Conservation (phyloP, 179 eudicot species). For the Silene noctiflora region DNA sequence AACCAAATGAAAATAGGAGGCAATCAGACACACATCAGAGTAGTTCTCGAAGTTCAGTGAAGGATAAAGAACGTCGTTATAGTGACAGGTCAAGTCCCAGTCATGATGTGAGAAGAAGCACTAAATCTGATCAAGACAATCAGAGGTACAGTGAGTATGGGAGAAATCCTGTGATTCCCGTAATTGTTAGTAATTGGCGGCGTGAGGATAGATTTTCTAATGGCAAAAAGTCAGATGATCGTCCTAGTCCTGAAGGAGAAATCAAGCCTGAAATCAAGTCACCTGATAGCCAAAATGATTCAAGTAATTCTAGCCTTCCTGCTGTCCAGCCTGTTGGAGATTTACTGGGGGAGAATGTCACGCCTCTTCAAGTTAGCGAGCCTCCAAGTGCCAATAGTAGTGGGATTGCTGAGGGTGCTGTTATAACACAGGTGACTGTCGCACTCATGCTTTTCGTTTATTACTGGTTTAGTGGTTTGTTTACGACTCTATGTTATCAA, state of each 20-base stretch:
- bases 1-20: conserved; percentile 54
- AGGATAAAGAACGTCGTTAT: conserved; percentile 59
- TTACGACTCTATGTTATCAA: background rate
- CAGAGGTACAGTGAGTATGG: conserved; percentile 44
- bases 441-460: background rate
- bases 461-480: background rate
- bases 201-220: conserved; percentile 92
- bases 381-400: conserved; percentile 69
- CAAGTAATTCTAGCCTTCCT: conserved; percentile 57
- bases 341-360: conserved; percentile 70
- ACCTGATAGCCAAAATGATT: conserved; percentile 63
- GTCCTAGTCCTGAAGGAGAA: conserved; percentile 54
- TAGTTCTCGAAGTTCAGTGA: conserved; percentile 78
- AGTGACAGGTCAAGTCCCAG: conserved; percentile 68
- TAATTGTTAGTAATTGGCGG: conserved; percentile 78
- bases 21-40: conserved; percentile 47
- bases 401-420: conserved; percentile 45
- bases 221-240: conserved; percentile 62
- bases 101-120: conserved; percentile 57
- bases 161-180: conserved; percentile 51
- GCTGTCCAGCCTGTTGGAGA: conserved; percentile 80
- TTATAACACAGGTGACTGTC: conserved; percentile 51
- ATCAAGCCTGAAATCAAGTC: conserved; percentile 56
- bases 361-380: conserved; percentile 69
- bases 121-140: conserved; percentile 60